A percentile compares a stretch with the other conserved stretches of the same genome.
Evolutionary conservation across 352 stramenopile genomes (phyloP).

Genomic region (Pythium sp.): DNA sequence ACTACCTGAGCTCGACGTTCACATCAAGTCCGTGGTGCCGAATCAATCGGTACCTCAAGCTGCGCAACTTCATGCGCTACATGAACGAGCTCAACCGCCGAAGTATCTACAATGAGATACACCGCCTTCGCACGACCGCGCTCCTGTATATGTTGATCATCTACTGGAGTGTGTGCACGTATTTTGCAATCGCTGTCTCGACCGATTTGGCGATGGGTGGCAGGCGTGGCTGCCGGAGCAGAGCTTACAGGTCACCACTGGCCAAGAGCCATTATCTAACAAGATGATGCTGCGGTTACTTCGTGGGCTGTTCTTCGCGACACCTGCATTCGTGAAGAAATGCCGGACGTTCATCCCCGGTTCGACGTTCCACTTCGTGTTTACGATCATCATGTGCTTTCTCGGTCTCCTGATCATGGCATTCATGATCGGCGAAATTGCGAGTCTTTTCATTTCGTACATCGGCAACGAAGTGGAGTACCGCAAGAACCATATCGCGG

Average conservation of each 20-base stretch:
- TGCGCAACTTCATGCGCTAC: conserved; percentile 54
- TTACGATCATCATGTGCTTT: conserved; percentile 53
- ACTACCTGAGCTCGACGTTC: conserved; percentile 50
- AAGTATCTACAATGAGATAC: conserved; percentile 60
- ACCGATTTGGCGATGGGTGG: conserved; percentile 44
- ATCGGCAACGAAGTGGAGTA: conserved; percentile 72
- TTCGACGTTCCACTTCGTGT: conserved; percentile 41
- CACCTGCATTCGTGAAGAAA: conserved; percentile 68
- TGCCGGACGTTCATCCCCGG: conserved; percentile 47
- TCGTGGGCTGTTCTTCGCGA: conserved; percentile 54
- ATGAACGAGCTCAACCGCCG: conserved; percentile 60
- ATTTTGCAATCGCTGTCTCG: conserved; percentile 50
- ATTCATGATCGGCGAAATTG: conserved; percentile 74
- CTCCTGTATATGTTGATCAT: conserved; percentile 56
- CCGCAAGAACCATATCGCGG: conserved; percentile 66
- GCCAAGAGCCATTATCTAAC: conserved; percentile 13
- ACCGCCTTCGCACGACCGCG: conserved; percentile 42
- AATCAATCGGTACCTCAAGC: conserved; percentile 50
- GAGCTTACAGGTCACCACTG: conserved; percentile 21
- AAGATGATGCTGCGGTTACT: conserved; percentile 36
- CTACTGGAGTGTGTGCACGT: conserved; percentile 58
- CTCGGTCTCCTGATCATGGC: conserved; percentile 53
- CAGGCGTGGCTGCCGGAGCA: conserved; percentile 42
- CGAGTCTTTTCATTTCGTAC: conserved; percentile 68
- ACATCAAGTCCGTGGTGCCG: conserved; percentile 32